Base-by-base conservation (phyloP, 495 filamentous ascomycete genomes). In the Penicillium silybi region DNA sequence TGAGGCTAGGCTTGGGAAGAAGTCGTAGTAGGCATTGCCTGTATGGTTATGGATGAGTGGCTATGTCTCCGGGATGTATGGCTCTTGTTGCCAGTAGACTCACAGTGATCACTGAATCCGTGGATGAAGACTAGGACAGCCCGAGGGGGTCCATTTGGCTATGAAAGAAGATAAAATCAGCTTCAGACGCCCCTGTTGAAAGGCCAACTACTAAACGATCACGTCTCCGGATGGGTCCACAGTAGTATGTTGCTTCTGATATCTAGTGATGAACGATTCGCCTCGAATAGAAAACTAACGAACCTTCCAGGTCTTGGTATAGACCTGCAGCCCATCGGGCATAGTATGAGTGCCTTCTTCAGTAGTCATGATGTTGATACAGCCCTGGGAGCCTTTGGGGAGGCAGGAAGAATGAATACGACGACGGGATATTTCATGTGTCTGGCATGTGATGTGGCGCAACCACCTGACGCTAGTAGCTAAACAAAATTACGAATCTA, bases 231-330 rank as follows among this genome's bases (percentile, higher is more conserved):
- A 32, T 6, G 9, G 29, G 29, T 10, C 13, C 8, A 3, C 29
- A 32, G 10, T 11, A 13, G 8, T 29, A 10, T 10, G 29, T 13
- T 29, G 29, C 10, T 13, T 13, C 29, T 32, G 8, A 32, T 32
- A 8, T 32, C 9, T 32, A 32, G 8, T 32, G 29, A 32, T 10
- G 8, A 32, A 3, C 29, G 11, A 1, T 32, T 32, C 26, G 3
- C 26, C 26, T 32, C 6, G 10, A 32, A 13, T 3, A 3, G 41
- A 9, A 34, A 26, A 51, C 17, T 25, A 17, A 75, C 78, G 56
- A 64, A 93, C 89, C 73, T 81, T 84, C 90, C 89, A 96, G 34
- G 86, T 88, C 66, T 95, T 95, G 44, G 87, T 88, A 73, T 88
- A 92, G 39, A 95, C 74, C 57, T 74, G 76, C 10, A 69, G 65